Base-by-base conservation (phyloP, 495 filamentous ascomycete genomes). In the Cercophora newfieldiana region DNA sequence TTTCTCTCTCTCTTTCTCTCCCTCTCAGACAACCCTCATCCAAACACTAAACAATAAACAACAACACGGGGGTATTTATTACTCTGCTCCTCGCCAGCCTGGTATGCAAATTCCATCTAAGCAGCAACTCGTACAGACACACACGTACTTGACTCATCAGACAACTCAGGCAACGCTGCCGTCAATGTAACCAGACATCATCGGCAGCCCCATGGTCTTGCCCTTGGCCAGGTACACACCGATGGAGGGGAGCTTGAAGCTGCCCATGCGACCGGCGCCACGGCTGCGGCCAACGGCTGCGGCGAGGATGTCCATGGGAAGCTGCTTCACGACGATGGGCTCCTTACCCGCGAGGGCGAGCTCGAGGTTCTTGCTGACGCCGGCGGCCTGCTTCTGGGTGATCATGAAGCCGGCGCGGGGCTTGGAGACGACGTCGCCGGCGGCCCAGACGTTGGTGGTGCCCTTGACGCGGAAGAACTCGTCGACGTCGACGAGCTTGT, bases 401-500 rank as follows among this genome's bases (percentile, higher is more conserved):
- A 78, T 75, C 55, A 81, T 72, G 65, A 80, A 82, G 62, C 79
- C 78, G 26, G 77, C 79, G 6, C 78, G 74, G 10, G 80, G 80
- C 71, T 80, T 77, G 68, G 72, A 75, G 28, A 82, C 77, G 37
- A 86, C 66, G 64, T 87, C 84, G 50, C 87, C 86, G 4, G 77
- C 73, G 0, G 83, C 83, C 80, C 85, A 88, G 31, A 86, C 79
- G 51, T 80, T 78, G 12, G 69, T 62, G 4, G 78, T 66, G 7
- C 71, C 79, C 50, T 72, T 67, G 10, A 86, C 84, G 7, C 77
- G 81, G 65, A 89, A 76, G 69, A 83, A 79, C 28, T 83, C 80
- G 66, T 89, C 82, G 18, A 89, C 83, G 33, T 74, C 64, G 66
- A 90, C 82, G 74, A 81, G 87, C 31, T 82, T 84, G 10, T 73